Evolutionary conservation across 2,329 filamentous ascomycete species (phyloP).

Genomic region (Sporothrix schenckii): DNA sequence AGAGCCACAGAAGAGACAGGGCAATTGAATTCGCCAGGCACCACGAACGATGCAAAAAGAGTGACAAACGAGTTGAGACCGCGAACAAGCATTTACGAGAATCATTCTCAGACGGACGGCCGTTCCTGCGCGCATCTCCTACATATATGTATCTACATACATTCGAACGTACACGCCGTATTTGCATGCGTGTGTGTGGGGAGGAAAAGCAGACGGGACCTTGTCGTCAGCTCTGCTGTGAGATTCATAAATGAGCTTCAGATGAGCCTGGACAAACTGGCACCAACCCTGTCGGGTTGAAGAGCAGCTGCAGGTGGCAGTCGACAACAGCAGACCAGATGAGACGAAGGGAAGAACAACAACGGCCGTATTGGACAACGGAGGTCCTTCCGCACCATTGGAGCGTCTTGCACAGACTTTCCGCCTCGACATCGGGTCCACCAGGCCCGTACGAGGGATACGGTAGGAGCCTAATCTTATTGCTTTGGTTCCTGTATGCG

Average conservation of each 20-base stretch:
- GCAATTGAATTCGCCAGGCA: slow-evolving; percentile 5
- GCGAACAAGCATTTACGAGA: not conserved
- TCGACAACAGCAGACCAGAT: slow-evolving; percentile 10
- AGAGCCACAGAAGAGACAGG: slow-evolving; percentile 10
- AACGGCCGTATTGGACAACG: not conserved
- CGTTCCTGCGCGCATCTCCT: slow-evolving; percentile 2
- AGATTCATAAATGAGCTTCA: slow-evolving; percentile 1
- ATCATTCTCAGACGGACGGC: slow-evolving; percentile 13
- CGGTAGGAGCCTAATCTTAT: not conserved
- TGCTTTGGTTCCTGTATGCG: not conserved
- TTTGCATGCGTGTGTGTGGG: slow-evolving; percentile 5
- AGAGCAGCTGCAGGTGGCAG: slow-evolving; percentile 9
- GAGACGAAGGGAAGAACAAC: not conserved
- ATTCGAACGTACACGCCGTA: slow-evolving; percentile 1
- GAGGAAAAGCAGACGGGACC: slow-evolving; percentile 15
- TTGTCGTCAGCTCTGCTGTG: slow-evolving; percentile 5
- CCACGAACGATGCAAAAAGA: slow-evolving; percentile 15
- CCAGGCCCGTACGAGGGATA: not conserved
- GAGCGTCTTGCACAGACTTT: slow-evolving; percentile 12
- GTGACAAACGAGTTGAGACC: slow-evolving; percentile 5
- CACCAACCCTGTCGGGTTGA: slow-evolving; percentile 8
- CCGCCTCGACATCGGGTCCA: slow-evolving; percentile 10
- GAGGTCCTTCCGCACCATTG: slow-evolving; percentile 8
- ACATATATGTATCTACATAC: slow-evolving; percentile 2
- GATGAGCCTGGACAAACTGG: not conserved